Percentiles rank a stretch among this genome's conserved stretches.
These are phyloP conservation scores for Cordyceps cateniannulata DNA, from an alignment of 2,329 filamentous ascomycete species.

Conservation along the genomic window DNA sequence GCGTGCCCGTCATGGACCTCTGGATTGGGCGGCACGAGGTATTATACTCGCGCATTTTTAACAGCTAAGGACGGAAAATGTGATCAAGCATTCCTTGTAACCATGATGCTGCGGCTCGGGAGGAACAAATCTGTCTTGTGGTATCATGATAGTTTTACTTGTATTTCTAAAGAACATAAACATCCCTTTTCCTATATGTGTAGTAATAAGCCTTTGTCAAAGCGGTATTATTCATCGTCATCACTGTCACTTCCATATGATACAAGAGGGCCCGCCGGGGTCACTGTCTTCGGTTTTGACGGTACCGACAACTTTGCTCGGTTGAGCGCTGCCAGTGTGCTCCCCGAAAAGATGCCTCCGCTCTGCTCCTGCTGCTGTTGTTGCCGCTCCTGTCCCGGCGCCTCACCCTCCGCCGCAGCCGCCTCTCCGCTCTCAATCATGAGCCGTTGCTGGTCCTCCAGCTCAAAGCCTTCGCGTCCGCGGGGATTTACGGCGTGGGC, in stretches of 20 bases:
- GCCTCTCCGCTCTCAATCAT: slow-evolving; percentile 53
- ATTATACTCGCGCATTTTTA: slow-evolving; percentile 80
- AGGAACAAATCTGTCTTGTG: slow-evolving; percentile 8
- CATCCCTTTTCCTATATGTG: slow-evolving; percentile 13
- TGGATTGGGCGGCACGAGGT: slow-evolving; percentile 81
- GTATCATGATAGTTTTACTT: slow-evolving; percentile 24
- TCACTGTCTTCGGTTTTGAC: slow-evolving; percentile 46
- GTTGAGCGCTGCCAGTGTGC: slow-evolving; percentile 73
- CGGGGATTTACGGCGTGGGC: slow-evolving; percentile 57
- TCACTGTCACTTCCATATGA: slow-evolving; percentile 89
- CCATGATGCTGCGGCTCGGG: not conserved
- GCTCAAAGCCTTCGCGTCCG: slow-evolving; percentile 52
- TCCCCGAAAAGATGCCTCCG: slow-evolving; percentile 73
- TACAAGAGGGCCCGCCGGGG: slow-evolving; percentile 65
- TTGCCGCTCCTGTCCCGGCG: slow-evolving; percentile 31
- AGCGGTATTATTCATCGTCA: slow-evolving; percentile 36
- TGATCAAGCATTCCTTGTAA: not conserved
- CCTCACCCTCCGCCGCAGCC: slow-evolving; percentile 32
- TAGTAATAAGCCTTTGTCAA: not conserved
- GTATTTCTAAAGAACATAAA: slow-evolving; percentile 14
- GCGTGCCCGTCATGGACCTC: slow-evolving; percentile 70
- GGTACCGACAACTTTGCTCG: slow-evolving; percentile 47
- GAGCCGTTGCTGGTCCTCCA: slow-evolving; percentile 54
- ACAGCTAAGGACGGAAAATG: slow-evolving; percentile 50
- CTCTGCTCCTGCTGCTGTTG: slow-evolving; percentile 22